Base-by-base conservation (phyloP, 2,329 filamentous ascomycete genomes). In the Cercospora brassicicola region DNA sequence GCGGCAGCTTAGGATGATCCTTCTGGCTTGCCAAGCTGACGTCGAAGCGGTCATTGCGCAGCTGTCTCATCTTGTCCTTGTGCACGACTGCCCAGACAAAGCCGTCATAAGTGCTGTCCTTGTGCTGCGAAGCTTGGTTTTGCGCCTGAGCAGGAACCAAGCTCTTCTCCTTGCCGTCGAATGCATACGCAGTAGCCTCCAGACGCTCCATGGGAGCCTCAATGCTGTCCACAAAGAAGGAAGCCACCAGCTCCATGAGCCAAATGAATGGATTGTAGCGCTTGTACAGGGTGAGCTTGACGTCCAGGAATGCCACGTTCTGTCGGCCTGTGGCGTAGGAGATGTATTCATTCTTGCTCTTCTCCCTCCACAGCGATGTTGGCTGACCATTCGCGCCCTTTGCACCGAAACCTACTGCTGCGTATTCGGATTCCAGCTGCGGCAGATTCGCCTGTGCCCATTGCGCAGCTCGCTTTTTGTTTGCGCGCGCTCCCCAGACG, bases 81-180 rank as follows among this genome's bases (percentile, higher is more conserved):
- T 98, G 93, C 70, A 98, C 94, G 73, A 99, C 81, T 60, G 93
- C 94, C 87, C 91, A 98, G 72, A 99, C 94, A 76, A 98, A 99
- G 55, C 90, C 90, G 78, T 98, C 95, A 76, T 90, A 98, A 45
- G 82, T 82, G 67, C 87, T 89, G 79, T 85, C 88, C 76, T 82
- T 72, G 69, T 69, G 72, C 73, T 89, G 87, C 57, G 83, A 83
- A 23, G 31, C 56, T 23, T 67, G 55, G 2, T 60, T 68, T 48
- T 87, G 88, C 5, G 65, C 42, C 5, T 88, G 88, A 3, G 86
- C 74, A 5, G 85, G 92, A 0, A 96, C 89, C 30, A 93, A 88
- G 69, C 91, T 85, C 73, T 87, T 86, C 84, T 99, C 95, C 80
- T 91, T 92, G 75, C 95, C 95, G 78, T 99, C 95, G 76, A 98